Conservation (phyloP, 352 stramenopile genomes). For the Pythium aquatile region DNA sequence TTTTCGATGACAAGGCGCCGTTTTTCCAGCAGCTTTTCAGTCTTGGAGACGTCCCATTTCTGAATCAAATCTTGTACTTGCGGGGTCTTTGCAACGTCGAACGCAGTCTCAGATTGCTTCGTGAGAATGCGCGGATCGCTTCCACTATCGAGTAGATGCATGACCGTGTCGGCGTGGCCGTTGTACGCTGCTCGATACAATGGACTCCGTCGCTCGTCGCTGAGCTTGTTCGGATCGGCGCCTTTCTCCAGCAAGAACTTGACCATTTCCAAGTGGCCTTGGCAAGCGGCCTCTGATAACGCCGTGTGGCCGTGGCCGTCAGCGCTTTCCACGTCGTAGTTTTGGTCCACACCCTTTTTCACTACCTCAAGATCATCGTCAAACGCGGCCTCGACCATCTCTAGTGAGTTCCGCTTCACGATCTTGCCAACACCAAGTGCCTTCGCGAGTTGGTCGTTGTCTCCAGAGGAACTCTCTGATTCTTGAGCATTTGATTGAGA, state of each 20-base stretch:
- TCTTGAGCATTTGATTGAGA: slow-evolving; percentile 9
- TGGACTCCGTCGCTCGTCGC: slow-evolving; percentile 78
- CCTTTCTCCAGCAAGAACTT: slow-evolving; percentile 67
- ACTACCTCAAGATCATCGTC: slow-evolving; percentile 81
- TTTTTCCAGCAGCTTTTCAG: slow-evolving; percentile 62
- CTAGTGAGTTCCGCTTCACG: slow-evolving; percentile 66
- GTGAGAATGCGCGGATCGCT: slow-evolving; percentile 68
- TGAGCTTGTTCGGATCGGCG: slow-evolving; percentile 85
- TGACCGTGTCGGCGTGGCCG: slow-evolving; percentile 66
- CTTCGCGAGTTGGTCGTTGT: slow-evolving; percentile 40
- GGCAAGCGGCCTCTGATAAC: slow-evolving; percentile 83
- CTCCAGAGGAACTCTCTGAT: not conserved
- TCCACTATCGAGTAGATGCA: slow-evolving; percentile 66
- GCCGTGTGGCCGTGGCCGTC: slow-evolving; percentile 86
- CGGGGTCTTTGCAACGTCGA: slow-evolving; percentile 81
- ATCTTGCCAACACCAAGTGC: slow-evolving; percentile 57
- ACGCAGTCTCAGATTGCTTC: slow-evolving; percentile 79
- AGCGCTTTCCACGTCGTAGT: slow-evolving; percentile 84
- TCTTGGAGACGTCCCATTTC: slow-evolving; percentile 72
- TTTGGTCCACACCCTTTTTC: slow-evolving; percentile 72
- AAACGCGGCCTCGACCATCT: slow-evolving; percentile 89
- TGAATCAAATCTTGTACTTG: slow-evolving; percentile 59
- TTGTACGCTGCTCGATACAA: slow-evolving; percentile 89
- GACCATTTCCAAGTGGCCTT: slow-evolving; percentile 75
- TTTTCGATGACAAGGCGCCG: slow-evolving; percentile 63